Conservation (phyloP, 2,329 filamentous ascomycete genomes). For the Pyrenochaeta sp. region DNA sequence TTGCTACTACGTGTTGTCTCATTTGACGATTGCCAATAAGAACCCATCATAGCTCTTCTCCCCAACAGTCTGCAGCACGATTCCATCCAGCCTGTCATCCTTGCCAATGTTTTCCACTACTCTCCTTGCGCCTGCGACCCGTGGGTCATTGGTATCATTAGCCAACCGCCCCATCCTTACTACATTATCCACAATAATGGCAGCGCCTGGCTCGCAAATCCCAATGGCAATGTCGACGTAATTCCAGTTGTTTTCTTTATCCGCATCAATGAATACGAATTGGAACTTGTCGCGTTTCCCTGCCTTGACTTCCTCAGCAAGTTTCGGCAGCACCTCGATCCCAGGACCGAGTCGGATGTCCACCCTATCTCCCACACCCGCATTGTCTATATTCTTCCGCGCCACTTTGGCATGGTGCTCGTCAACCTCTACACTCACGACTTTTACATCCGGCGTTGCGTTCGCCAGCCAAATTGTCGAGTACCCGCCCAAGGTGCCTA, state of each 20-base stretch:
- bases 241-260: slow-evolving; percentile 59
- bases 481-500: slow-evolving; percentile 66
- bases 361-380: slow-evolving; percentile 53
- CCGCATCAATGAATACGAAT: slow-evolving; percentile 64
- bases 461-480: slow-evolving; percentile 62
- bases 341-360: slow-evolving; percentile 58
- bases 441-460: slow-evolving; percentile 45
- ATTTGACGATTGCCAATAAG: slow-evolving; percentile 52
- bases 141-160: slow-evolving; percentile 31
- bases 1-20: neutral
- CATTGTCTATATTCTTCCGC: slow-evolving; percentile 53
- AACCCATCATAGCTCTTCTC: slow-evolving; percentile 60
- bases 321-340: slow-evolving; percentile 52
- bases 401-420: slow-evolving; percentile 58
- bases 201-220: slow-evolving; percentile 52
- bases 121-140: slow-evolving; percentile 45
- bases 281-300: slow-evolving; percentile 56
- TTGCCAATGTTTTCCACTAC: slow-evolving; percentile 55
- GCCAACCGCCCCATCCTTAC: slow-evolving; percentile 53
- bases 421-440: slow-evolving; percentile 63
- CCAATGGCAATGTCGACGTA: slow-evolving; percentile 59
- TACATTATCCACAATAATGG: slow-evolving; percentile 62
- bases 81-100: slow-evolving; percentile 53
- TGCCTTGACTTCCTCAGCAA: slow-evolving; percentile 52
- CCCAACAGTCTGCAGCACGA: slow-evolving; percentile 57